Conservation (phyloP, 768 basidiomycete genomes). For the Auricularia cornea region DNA sequence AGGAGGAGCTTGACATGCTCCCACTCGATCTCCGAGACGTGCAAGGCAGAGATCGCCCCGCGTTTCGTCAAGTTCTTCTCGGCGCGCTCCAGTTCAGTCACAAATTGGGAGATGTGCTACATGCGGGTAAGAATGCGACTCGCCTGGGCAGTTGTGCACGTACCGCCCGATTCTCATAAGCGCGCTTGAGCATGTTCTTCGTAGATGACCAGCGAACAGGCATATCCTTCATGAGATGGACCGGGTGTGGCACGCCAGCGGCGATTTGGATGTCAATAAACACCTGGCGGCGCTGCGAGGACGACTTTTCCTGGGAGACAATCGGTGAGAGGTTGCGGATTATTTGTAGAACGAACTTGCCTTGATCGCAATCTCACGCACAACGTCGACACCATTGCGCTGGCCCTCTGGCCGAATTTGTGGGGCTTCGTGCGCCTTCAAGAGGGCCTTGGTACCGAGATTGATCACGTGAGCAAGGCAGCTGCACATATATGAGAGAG, state of each 20-base stretch:
- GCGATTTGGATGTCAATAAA: slow-evolving; percentile 14
- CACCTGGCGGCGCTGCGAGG: slow-evolving; percentile 18
- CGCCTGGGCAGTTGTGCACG: neutral
- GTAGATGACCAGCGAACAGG: slow-evolving; percentile 27
- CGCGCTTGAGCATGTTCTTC: slow-evolving; percentile 19
- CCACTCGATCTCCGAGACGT: neutral
- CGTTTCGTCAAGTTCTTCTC: neutral
- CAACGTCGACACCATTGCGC: slow-evolving; percentile 20
- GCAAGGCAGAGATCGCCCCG: neutral
- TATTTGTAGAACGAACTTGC: slow-evolving; percentile 7
- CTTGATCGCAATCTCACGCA: slow-evolving; percentile 20
- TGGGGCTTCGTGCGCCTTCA: slow-evolving; percentile 18
- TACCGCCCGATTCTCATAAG: slow-evolving; percentile 5
- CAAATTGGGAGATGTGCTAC: neutral
- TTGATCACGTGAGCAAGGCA: slow-evolving; percentile 30
- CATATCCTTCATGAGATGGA: slow-evolving; percentile 22
- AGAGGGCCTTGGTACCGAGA: slow-evolving; percentile 23
- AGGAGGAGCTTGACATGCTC: neutral
- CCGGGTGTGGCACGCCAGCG: neutral
- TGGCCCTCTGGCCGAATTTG: neutral
- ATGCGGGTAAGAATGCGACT: neutral
- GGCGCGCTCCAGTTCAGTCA: neutral
- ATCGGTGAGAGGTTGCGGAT: neutral
- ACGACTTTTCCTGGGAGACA: slow-evolving; percentile 15
- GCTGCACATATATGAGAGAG: slow-evolving; percentile 6